phyloP scores from a whole-genome alignment of 441 rosid genomes.

The Populus trichocarpa region DNA sequence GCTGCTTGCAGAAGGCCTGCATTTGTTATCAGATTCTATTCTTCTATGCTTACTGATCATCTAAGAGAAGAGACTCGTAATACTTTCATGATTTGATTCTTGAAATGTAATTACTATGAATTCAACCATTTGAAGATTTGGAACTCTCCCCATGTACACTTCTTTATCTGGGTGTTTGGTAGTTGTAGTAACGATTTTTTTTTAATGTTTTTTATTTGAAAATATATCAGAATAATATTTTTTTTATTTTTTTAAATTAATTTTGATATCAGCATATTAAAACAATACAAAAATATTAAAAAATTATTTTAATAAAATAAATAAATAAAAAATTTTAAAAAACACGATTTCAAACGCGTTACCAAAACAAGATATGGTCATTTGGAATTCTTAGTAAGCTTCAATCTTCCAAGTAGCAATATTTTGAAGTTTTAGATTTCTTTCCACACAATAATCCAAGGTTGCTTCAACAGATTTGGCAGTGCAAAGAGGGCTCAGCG shows the following conservation, averaged over 20 bases:
- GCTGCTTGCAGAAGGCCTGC: too few species aligned
- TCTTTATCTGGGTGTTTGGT: too few species aligned
- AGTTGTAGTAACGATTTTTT: too few species aligned
- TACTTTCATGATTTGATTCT: not conserved
- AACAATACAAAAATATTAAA: too few species aligned
- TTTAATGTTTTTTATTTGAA: too few species aligned
- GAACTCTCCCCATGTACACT: not conserved
- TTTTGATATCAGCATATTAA: too few species aligned
- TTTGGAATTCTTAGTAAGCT: not conserved
- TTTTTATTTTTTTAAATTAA: too few species aligned
- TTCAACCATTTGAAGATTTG: not conserved
- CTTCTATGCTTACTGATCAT: not conserved
- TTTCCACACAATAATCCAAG: not conserved
- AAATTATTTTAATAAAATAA: too few species aligned
- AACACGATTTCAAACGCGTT: too few species aligned
- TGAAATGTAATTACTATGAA: not conserved
- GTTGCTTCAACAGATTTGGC: constrained; percentile 32
- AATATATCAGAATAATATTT: too few species aligned
- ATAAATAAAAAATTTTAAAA: too few species aligned
- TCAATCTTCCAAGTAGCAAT: not conserved
- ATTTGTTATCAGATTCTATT: not conserved
- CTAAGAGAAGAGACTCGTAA: not conserved
- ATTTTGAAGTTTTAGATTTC: not conserved
- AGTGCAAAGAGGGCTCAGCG: constrained; percentile 37
- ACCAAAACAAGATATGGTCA: not conserved